Base-by-base conservation (phyloP, 139 green algal species). In the Volvox reticuliferus region DNA sequence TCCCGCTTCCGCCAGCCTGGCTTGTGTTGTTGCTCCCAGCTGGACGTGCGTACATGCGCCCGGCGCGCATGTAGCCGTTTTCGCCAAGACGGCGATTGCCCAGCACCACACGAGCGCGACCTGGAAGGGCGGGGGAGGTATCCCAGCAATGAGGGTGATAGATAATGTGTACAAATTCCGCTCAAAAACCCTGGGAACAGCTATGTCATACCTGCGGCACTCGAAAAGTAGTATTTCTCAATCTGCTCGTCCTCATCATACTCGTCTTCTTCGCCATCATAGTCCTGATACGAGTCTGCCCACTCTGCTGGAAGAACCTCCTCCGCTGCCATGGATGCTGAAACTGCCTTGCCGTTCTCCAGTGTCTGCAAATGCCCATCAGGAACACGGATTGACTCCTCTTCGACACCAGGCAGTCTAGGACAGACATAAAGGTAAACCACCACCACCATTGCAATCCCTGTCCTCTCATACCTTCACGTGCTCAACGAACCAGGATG, bases 1-100 rank as follows among this genome's bases (percentile, higher is more conserved):
- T 67, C 24, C 22, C 67, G 67, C 82, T 67, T 50, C 37, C 63
- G 28, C 50, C 30, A 14, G n/a, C 50, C 37, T 73, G 36, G 55
- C 37, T 79, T 21, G 16, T 33, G 73, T 5, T 21, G 68, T 71
- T 83, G 33, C 35, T 79, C 33, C 71, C 50, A n/a, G 63, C 75
- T 1, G 91, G 91, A 33, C 91, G 91, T 19, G 91, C 91, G 33
- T 83, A 93, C 55, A 93, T 89, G 55, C 93, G 90, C 0, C 95
- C 95, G 21, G 90, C 87, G 37, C 95, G 92, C 88, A 97, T 94
- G 91, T 89, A 96, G 17, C 95, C 95, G 50, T 94, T 94, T 82
- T 97, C 94, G 18, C 97, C 97, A 88, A 95, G 97, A 22, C 97
- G 93, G 33, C 97, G 93, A 91, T 99, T 99, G 81, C 97, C 97